A percentile compares a stretch with the other conserved stretches of the same genome.
Evolutionary conservation across 2,329 filamentous ascomycete genomes (phyloP).

Genomic region (Monosporascus sp.): DNA sequence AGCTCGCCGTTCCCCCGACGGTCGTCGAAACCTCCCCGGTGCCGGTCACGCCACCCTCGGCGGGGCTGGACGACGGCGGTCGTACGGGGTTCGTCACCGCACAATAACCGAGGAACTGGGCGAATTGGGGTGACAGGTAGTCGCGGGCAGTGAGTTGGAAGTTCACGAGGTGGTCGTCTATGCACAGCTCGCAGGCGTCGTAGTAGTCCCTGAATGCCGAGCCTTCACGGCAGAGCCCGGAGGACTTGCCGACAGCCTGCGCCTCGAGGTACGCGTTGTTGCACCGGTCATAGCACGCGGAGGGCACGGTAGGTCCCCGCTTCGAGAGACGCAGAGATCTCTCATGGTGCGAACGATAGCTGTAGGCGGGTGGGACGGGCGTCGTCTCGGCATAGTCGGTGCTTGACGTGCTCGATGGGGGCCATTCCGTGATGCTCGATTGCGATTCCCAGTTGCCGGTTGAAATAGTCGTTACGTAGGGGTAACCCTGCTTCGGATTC

Average conservation of each 20-base stretch:
- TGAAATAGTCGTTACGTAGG: constrained; percentile 33
- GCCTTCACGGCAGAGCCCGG: constrained; percentile 35
- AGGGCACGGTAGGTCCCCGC: constrained; percentile 36
- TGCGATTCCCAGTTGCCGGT: constrained; percentile 54
- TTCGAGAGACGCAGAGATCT: constrained; percentile 27
- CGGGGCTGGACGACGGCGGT: constrained; percentile 1
- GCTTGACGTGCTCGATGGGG: constrained; percentile 21
- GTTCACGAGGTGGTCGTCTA: constrained; percentile 20
- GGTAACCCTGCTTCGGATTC: constrained; percentile 23
- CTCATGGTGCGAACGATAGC: neutral
- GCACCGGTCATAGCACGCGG: constrained; percentile 48
- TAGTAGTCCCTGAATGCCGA: constrained; percentile 37
- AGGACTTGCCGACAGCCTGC: constrained; percentile 39
- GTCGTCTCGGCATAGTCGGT: constrained; percentile 3
- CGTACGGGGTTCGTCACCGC: neutral
- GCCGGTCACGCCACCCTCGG: constrained; percentile 10
- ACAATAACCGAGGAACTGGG: constrained; percentile 44
- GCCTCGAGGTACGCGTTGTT: constrained; percentile 43
- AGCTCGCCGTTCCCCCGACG: constrained; percentile 9
- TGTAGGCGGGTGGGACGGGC: neutral
- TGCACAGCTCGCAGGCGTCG: constrained; percentile 37
- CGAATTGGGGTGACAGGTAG: constrained; percentile 33
- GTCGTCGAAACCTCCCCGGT: constrained; percentile 7
- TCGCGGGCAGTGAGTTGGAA: constrained; percentile 22
- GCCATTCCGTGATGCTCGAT: constrained; percentile 37